Percentiles rank a stretch among this genome's conserved stretches.
These are phyloP conservation scores for Lomentospora prolificans DNA, from an alignment of 2,329 filamentous ascomycete species.

Conservation along the genomic window DNA sequence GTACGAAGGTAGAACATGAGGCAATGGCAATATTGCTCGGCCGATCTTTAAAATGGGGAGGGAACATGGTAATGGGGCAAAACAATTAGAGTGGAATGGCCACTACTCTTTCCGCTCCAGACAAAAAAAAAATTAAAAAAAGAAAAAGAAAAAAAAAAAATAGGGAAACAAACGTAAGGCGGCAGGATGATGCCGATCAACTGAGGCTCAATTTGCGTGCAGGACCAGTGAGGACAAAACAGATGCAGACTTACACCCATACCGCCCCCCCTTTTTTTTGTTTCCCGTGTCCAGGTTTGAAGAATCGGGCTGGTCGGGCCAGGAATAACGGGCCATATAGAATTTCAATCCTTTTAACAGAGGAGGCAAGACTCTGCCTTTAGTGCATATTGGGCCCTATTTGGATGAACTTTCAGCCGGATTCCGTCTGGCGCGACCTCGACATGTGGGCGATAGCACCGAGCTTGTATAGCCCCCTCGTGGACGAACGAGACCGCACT, in stretches of 20 bases:
- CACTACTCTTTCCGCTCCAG: too few relatives aligned
- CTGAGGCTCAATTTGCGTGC: background rate
- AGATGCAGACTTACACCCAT: too few relatives aligned
- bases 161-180: background rate
- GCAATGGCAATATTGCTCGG: background rate
- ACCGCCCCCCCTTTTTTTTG: background rate
- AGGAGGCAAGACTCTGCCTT: too few relatives aligned
- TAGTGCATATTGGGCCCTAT: slow-evolving; percentile 6
- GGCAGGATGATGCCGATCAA: background rate
- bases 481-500: too few relatives aligned
- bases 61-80: background rate
- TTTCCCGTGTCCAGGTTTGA: background rate
- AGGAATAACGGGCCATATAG: too few relatives aligned
- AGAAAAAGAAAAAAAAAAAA: background rate
- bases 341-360: too few relatives aligned
- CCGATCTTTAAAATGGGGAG: background rate
- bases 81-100: too few relatives aligned
- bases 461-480: too few relatives aligned
- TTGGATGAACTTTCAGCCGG: slow-evolving; percentile 7
- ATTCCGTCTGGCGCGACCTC: background rate
- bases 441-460: too few relatives aligned
- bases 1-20: background rate
- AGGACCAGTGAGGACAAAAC: too few relatives aligned
- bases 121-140: background rate
- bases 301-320: too few relatives aligned